Evolutionary conservation across 2,329 filamentous ascomycete genomes (phyloP), one percentile per base, ranked within the genome.

Genomic region (Botrytis pseudocinerea): DNA sequence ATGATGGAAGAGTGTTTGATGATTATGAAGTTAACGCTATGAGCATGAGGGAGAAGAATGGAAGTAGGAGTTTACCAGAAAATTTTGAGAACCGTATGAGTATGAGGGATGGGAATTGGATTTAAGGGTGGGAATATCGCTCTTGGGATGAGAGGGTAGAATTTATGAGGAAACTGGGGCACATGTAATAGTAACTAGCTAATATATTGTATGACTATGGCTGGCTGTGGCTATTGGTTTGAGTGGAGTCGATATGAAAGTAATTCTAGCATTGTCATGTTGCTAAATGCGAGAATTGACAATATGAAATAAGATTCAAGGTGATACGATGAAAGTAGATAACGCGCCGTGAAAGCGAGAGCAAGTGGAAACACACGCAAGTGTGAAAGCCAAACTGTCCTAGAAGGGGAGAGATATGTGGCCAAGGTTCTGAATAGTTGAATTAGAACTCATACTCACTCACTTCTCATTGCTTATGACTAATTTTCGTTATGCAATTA

Each of bases 91-190:
- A 57, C 9, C 48, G 40, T n/a, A 60, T 40, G 25, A 59, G 48
- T 44, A 63, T 74, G 59, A 62, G 66, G 38, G 61, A 65, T 61
- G 73, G 74, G 10, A 75, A 75, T 48, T 76, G 75, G 75, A 76
- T 76, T 59, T 76, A 35, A 75, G n/a, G n/a, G 60, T n/a, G 35
- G 14, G 35, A 62, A n/a, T 16, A 25, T 8, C 16, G 6, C 9
- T 42, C 16, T 51, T 18, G 18, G 2, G 14, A 6, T 63, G 46
- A 14, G n/a, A 28, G 16, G 25, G 35, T 25, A 28, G 48, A 25
- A 10, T 38, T 6, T 69, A n/a, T n/a, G 10, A 28, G 35, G 20
- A 7, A 32, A 32, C 32, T 25, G 18, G 28, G 0, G 25, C 9
- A 42, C 6, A 68, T 68, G 65, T 57, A 57, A 57, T 28, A 40